Conservation (phyloP, 768 basidiomycete species). For the Russula olivacea region DNA sequence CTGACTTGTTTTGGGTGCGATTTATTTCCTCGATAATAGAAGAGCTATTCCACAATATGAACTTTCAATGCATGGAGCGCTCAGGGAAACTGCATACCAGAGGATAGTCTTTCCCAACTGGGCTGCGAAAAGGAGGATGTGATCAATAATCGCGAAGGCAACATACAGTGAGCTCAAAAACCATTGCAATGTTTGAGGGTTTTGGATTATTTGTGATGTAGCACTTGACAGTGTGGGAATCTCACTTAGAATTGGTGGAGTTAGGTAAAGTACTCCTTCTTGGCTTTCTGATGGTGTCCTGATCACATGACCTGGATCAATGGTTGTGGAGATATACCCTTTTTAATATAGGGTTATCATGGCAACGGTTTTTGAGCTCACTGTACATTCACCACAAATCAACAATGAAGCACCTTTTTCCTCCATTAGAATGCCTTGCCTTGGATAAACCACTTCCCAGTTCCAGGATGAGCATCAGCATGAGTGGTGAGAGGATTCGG, state of each 20-base stretch:
- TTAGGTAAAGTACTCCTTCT: no score
- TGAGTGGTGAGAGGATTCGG: neutral
- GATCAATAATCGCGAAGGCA: neutral
- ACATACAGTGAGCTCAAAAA: no score
- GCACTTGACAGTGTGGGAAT: no score
- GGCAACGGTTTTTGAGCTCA: no score
- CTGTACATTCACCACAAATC: neutral
- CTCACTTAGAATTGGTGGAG: no score
- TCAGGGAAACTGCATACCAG: neutral
- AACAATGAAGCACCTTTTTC: neutral
- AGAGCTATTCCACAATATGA: neutral
- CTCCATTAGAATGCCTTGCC: neutral
- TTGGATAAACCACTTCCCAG: neutral
- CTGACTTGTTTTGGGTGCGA: neutral
- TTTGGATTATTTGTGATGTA: no score
- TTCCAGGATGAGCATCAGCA: neutral
- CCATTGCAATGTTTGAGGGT: no score
- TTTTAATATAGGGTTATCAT: no score
- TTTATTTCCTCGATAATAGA: conserved; percentile 3
- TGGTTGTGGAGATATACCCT: no score
- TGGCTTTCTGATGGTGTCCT: no score
- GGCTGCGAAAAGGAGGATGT: neutral
- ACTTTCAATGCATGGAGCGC: neutral
- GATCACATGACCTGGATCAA: no score
- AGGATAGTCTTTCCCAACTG: conserved; percentile 2